Conservation (phyloP, 805 yeast genomes). For the Candida ipomoeae region DNA sequence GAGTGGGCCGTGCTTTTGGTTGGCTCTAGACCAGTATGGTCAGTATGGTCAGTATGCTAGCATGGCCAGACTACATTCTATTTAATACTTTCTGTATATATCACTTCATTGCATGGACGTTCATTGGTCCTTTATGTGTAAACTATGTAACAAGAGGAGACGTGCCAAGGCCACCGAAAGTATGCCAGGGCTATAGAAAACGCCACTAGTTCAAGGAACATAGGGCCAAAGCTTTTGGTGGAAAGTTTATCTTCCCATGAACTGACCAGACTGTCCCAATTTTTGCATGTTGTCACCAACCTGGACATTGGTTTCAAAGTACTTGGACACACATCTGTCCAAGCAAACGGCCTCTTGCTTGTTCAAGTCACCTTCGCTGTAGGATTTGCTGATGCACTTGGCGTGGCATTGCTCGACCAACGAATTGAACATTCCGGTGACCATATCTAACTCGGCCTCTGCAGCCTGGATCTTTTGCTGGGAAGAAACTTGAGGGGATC, state of each 20-base stretch:
- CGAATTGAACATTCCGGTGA: constrained; percentile 94
- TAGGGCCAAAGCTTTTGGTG: neutral
- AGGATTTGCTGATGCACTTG: constrained; percentile 70
- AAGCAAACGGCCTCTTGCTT: constrained; percentile 82
- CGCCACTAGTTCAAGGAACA: neutral
- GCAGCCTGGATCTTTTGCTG: constrained; percentile 85
- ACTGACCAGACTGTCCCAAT: constrained; percentile 44
- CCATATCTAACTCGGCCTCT: constrained; percentile 95
- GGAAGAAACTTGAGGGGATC: constrained; percentile 66
- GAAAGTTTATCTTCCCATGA: constrained; percentile 37
- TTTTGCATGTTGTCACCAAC: constrained; percentile 74
- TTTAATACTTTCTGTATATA: neutral
- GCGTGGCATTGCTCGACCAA: constrained; percentile 83
- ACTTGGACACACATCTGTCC: constrained; percentile 94
- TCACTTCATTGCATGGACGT: neutral
- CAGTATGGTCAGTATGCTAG: neutral
- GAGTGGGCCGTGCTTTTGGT: constrained; percentile 63
- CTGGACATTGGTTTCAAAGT: constrained; percentile 89
- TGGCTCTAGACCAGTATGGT: constrained; percentile 1
- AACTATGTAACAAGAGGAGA: constrained; percentile 5
- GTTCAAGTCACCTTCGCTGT: constrained; percentile 68
- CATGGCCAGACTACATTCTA: too few relatives aligned
- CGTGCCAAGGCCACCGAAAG: neutral
- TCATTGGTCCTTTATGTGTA: constrained; percentile 1
- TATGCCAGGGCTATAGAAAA: neutral